These are phyloP conservation scores for Solanum rostratum DNA, from an alignment of 257 asterid species.

Conservation along the genomic window DNA sequence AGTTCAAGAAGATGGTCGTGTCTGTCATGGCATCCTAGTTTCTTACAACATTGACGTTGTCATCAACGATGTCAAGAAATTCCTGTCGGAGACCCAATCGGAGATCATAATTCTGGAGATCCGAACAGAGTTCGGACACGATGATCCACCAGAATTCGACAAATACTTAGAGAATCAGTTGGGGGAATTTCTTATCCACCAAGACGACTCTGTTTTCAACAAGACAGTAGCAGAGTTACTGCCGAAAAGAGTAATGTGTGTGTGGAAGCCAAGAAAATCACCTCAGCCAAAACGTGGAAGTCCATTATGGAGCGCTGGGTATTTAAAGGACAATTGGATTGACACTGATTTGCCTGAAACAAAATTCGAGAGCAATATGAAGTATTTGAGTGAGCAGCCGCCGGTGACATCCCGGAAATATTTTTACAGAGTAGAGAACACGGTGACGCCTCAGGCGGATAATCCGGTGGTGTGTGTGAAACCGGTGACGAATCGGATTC, in stretches of 20 bases:
- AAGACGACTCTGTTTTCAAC: conserved; percentile 47
- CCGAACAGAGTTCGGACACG: conserved; percentile 85
- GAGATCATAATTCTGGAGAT: conserved; percentile 72
- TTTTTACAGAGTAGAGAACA: conserved; percentile 88
- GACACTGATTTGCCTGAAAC: conserved; percentile 82
- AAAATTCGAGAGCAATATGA: conserved; percentile 74
- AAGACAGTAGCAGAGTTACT: conserved; percentile 52
- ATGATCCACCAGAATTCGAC: conserved; percentile 69
- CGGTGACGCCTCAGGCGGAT: conserved; percentile 90
- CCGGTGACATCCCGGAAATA: conserved; percentile 35
- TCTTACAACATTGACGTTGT: conserved; percentile 53
- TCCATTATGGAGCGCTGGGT: conserved; percentile 55
- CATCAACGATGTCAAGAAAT: conserved; percentile 44
- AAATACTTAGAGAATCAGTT: conserved; percentile 50
- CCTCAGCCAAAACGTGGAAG: conserved; percentile 45
- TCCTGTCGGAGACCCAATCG: conserved; percentile 51
- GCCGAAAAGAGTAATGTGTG: conserved; percentile 73
- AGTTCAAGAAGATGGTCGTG: conserved; percentile 58
- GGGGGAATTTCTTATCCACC: conserved; percentile 58
- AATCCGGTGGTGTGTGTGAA: conserved; percentile 71
- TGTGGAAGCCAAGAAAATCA: conserved; percentile 80
- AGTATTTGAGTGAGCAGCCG: conserved; percentile 49
- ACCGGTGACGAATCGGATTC: conserved; percentile 72
- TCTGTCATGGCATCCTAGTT: conserved; percentile 73
- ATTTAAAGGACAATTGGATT: conserved; percentile 69